Percentiles rank a stretch among this genome's conserved stretches.
These are phyloP conservation scores for Pezicula neosporulosa DNA, from an alignment of 2,329 filamentous ascomycete genomes.

Conservation along the genomic window DNA sequence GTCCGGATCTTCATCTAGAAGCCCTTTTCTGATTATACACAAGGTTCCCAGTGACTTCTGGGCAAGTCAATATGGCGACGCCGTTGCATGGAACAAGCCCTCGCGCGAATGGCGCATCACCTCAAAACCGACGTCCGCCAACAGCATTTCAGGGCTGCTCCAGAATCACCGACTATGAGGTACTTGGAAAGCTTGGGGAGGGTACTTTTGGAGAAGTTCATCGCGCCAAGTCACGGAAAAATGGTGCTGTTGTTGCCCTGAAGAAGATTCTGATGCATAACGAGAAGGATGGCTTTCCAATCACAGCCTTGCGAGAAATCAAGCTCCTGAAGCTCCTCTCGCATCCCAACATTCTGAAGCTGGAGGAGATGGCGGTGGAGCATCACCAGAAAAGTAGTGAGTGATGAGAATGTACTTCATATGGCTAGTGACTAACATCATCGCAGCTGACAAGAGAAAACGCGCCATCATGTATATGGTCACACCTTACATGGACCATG, in stretches of 20 bases:
- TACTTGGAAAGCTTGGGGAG: constrained; percentile 83
- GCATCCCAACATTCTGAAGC: constrained; percentile 79
- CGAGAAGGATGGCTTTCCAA: constrained; percentile 99
- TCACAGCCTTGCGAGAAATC: constrained; percentile 94
- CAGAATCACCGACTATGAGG: constrained; percentile 74
- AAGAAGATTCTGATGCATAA: constrained; percentile 99
- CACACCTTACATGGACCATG: constrained; percentile 97
- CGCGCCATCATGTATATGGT: constrained; percentile 96
- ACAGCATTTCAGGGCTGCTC: constrained; percentile 80
- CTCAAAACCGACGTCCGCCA: constrained; percentile 45
- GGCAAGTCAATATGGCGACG: constrained; percentile 15
- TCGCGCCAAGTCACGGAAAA: constrained; percentile 75
- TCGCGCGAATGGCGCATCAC: constrained; percentile 36
- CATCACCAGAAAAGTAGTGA: constrained; percentile 44
- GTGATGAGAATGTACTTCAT: neutral
- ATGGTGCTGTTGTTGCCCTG: constrained; percentile 74
- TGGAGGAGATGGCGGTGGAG: constrained; percentile 97
- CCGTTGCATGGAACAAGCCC: constrained; percentile 14
- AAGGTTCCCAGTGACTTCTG: neutral
- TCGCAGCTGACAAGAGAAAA: constrained; percentile 69
- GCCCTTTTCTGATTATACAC: too few species aligned
- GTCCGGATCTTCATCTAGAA: too few species aligned
- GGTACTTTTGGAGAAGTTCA: constrained; percentile 98
- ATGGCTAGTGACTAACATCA: constrained; percentile 19
- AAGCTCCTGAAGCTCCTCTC: constrained; percentile 95